Evolutionary conservation across 352 stramenopile genomes (phyloP).

Genomic region (Globisporangium echinulatum): DNA sequence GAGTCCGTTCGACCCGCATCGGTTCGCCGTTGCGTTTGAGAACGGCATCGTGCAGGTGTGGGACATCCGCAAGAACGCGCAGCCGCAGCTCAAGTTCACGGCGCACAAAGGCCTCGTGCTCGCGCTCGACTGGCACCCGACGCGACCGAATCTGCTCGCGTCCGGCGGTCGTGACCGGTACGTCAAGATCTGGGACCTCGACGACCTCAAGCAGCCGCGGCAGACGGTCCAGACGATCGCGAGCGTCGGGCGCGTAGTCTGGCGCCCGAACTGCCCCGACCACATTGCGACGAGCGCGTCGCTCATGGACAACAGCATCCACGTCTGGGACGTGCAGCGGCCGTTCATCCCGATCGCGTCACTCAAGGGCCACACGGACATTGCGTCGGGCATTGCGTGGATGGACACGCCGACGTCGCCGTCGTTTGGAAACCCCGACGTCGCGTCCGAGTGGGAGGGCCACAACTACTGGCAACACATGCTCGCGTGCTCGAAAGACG

Average conservation of each 20-base stretch:
- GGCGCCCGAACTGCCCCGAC: constrained; percentile 67
- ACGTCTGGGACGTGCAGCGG: constrained; percentile 81
- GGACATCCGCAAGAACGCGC: constrained; percentile 78
- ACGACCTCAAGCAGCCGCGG: constrained; percentile 60
- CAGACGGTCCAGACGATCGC: constrained; percentile 86
- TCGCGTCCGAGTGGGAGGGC: constrained; percentile 48
- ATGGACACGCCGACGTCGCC: constrained; percentile 64
- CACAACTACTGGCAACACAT: constrained; percentile 85
- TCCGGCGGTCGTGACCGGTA: constrained; percentile 80
- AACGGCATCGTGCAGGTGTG: constrained; percentile 85
- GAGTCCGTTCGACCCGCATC: constrained; percentile 64
- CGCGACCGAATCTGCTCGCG: constrained; percentile 56
- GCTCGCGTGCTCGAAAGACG: constrained; percentile 84
- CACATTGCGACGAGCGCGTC: constrained; percentile 84
- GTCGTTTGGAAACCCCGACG: constrained; percentile 19
- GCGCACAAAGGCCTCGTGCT: constrained; percentile 83
- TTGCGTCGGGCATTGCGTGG: constrained; percentile 80
- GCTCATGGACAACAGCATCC: constrained; percentile 83
- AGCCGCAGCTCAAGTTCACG: constrained; percentile 82
- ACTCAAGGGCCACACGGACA: constrained; percentile 81
- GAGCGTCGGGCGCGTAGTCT: constrained; percentile 74
- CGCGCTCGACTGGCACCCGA: constrained; percentile 79
- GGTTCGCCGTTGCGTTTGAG: constrained; percentile 81
- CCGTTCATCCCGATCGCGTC: constrained; percentile 81
- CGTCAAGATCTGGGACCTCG: constrained; percentile 83